Evolutionary conservation across 1,139 yeast genomes (phyloP), one percentile per base, ranked within the genome.

Genomic region (Suhomyces bokatorum): DNA sequence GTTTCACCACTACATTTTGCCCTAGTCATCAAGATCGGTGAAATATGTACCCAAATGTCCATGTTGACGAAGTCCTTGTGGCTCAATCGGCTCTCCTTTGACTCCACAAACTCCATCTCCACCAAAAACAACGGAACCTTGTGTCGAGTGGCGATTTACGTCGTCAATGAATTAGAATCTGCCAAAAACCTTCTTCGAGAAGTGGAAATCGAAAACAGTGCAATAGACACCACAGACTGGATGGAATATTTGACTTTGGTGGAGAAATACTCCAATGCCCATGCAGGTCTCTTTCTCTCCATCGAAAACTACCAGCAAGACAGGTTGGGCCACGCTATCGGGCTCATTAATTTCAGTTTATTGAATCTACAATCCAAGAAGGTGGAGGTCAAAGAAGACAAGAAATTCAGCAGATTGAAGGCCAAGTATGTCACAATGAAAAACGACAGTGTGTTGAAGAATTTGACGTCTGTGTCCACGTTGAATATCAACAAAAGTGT

Each of bases 311-410:
- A 75, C 50, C 75, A 70, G 47, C 69, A 72, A 39, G 59, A 64
- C 39, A 64, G 67, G 43, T 40, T 73, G 10, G 80, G 80, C 1
- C 66, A 64, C 34, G 76, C 79, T 1, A 62, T 75, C 17, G 80
- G 80, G 0, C 55, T 74, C 15, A 55, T 73, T 5, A 70, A 73
- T 43, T 73, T 62, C 42, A 58, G 76, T 24, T 57, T 74, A 13
- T 51, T 74, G n/a, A 58, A 61, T 17, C 57, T 75, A 16, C 78
- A 75, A 45, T 69, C 72, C 42, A 73, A 71, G 48, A 45, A 57
- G 22, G 31, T 60, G 12, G 49, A 55, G 12, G 58, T 53, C 10
- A 32, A 35, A 3, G 48, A 45, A 37, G 35, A 49, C 49, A 31
- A 54, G 44, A 58, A 58, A 37, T 35, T 57, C 4, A 46, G 49